Evolutionary conservation across 345 rosid genomes (phyloP).

Genomic region (Mallotus nudiflorus): DNA sequence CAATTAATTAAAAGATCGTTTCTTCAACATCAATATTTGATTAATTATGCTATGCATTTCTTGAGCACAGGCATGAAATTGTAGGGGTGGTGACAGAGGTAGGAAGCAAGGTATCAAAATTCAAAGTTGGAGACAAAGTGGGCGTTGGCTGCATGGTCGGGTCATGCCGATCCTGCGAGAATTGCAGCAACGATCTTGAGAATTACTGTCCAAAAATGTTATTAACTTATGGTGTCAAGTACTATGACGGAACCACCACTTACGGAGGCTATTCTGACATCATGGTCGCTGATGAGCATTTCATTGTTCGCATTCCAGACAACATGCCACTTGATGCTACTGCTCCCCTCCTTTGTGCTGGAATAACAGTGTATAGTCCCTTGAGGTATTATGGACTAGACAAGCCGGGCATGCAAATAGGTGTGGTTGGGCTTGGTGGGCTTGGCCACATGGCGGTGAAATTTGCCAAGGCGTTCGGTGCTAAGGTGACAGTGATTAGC

Average conservation of each 20-base stretch:
- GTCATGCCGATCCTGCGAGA: conserved; percentile 10
- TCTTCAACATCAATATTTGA: too few species aligned
- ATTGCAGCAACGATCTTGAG: not conserved
- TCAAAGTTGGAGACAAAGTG: not conserved
- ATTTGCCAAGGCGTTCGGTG: conserved; percentile 9
- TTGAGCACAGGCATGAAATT: conserved; percentile 1
- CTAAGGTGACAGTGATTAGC: conserved; percentile 7
- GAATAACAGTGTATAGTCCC: conserved; percentile 20
- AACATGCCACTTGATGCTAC: conserved; percentile 18
- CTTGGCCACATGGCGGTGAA: conserved; percentile 15
- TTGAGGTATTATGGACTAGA: conserved; percentile 18
- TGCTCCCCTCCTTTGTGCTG: conserved; percentile 18
- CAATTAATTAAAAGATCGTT: too few species aligned
- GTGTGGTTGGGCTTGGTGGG: conserved; percentile 10
- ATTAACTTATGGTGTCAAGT: not conserved
- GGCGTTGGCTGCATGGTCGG: conserved; percentile 13
- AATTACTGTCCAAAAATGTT: conserved; percentile 6
- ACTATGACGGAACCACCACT: conserved; percentile 45
- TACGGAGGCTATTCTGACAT: conserved; percentile 52
- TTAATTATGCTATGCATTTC: too few species aligned
- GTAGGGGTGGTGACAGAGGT: conserved; percentile 14
- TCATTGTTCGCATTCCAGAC: conserved; percentile 17
- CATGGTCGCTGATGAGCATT: conserved; percentile 19
- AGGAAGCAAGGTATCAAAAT: conserved; percentile 7
- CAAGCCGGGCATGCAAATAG: conserved; percentile 11